Evolutionary conservation across 257 asterid species (phyloP), one percentile per base, ranked within the genome.

Genomic region (Coffea eugenioides): DNA sequence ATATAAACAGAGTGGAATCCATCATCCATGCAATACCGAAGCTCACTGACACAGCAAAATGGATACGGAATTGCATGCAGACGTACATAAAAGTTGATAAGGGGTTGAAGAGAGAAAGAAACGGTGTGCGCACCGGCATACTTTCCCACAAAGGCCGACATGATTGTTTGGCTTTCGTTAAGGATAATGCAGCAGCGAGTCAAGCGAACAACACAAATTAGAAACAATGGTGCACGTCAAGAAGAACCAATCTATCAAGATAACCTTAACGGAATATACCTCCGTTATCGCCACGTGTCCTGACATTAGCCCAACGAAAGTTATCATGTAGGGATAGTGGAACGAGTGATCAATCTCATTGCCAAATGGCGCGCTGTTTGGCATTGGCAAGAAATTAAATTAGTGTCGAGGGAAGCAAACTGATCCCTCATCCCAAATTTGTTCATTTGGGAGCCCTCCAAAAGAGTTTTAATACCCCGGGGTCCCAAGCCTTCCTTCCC

Each of bases 141-240:
- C 78, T 94, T 94, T 49, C 97, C 97, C 12, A 92, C 88, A 76
- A 91, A 92, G 88, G 98, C 96, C 70, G 97, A 94, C 98, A 94
- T 94, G 87, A 83, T 82, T 51, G 23, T 54, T 51, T 59, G 43
- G 10, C 66, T 51, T 75, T 7, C 46, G 74, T 34, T 12, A n/a
- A 82, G 82, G 86, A 80, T 83, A 21, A 57, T 69, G 78, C 16
- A 78, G 75, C 8, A 76, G 3, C 5, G 48, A 61, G 74, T 39
- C 57, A 56, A 73, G 76, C 20, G 71, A 45, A 59, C 68, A 36
- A 81, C 80, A 78, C 72, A 39, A 75, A 25, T 31, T 31, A 31
- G 31, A 80, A 73, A 74, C 8, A 69, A 76, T 59, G 81, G 64
- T 69, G 31, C 31, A 31, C 31, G 48, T 36, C 82, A 21, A 76